phyloP scores from a whole-genome alignment of 2,329 filamentous ascomycete genomes.

The Neocucurbitaria cava region DNA sequence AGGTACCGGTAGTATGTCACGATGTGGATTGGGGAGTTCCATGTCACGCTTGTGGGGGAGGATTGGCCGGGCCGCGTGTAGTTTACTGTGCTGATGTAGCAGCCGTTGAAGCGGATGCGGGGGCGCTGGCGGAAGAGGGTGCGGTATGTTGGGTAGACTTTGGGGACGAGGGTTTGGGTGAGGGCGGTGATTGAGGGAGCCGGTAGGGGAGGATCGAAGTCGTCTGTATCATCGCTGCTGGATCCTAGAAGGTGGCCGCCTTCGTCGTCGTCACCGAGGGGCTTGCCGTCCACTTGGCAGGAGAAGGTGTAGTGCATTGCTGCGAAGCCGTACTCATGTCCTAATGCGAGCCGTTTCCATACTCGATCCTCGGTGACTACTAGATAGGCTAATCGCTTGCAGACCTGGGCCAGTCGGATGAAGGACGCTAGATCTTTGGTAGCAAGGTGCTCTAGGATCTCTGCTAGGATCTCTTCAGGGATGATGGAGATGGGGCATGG shows the following conservation, averaged over 20 bases:
- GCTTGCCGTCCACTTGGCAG: slow-evolving; percentile 63
- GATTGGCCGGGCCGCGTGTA: slow-evolving; percentile 85
- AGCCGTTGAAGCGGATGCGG: slow-evolving; percentile 89
- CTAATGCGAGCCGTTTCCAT: slow-evolving; percentile 80
- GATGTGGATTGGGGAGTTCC: slow-evolving; percentile 84
- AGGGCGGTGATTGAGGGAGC: slow-evolving; percentile 23
- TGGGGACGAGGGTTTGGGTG: slow-evolving; percentile 45
- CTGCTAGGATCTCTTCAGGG: slow-evolving; percentile 83
- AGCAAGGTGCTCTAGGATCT: slow-evolving; percentile 78
- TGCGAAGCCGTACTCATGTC: slow-evolving; percentile 75
- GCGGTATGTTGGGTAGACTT: slow-evolving; percentile 55
- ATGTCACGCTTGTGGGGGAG: slow-evolving; percentile 73
- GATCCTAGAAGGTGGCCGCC: slow-evolving; percentile 40
- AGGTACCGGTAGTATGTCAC: slow-evolving; percentile 98
- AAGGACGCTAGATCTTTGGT: slow-evolving; percentile 78
- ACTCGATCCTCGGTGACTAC: slow-evolving; percentile 83
- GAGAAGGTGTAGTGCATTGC: slow-evolving; percentile 84
- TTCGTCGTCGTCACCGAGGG: slow-evolving; percentile 46
- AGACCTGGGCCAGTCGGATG: slow-evolving; percentile 77
- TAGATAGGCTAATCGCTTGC: slow-evolving; percentile 85
- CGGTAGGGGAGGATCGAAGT: slow-evolving; percentile 12
- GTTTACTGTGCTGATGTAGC: slow-evolving; percentile 96
- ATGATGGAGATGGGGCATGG: slow-evolving; percentile 81
- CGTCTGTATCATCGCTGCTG: slow-evolving; percentile 20
- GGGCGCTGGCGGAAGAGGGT: slow-evolving; percentile 82